A percentile compares a stretch with the other conserved stretches of the same genome.
phyloP scores from a whole-genome alignment of 2,329 filamentous ascomycete species.

The Xylariaceae sp. region DNA sequence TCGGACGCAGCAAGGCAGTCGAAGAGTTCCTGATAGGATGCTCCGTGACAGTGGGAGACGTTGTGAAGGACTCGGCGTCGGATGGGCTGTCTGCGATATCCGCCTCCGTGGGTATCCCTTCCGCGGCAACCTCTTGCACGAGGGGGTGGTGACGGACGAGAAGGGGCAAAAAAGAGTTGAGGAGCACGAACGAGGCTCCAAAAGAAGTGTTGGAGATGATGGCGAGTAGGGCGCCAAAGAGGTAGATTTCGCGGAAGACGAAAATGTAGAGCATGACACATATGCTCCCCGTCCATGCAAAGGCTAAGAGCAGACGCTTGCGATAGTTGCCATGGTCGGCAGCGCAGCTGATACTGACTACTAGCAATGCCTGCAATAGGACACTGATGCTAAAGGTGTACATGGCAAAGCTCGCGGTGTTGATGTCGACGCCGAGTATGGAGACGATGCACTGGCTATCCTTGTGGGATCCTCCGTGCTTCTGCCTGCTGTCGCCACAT shows the following conservation, averaged over 20 bases:
- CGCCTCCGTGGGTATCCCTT: constrained; percentile 26
- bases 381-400: constrained; percentile 96
- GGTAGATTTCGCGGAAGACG: constrained; percentile 70
- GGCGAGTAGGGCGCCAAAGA: constrained; percentile 79
- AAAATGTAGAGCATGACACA: constrained; percentile 88
- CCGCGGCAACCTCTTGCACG: constrained; percentile 28
- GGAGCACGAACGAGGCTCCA: constrained; percentile 88
- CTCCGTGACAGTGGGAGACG: constrained; percentile 32
- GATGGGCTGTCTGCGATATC: constrained; percentile 31
- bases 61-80: constrained; percentile 37
- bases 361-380: constrained; percentile 80
- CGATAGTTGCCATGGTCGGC: constrained; percentile 92
- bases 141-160: constrained; percentile 81
- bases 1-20: constrained; percentile 44
- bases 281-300: constrained; percentile 77
- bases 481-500: constrained; percentile 65
- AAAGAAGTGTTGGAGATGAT: constrained; percentile 93
- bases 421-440: constrained; percentile 80
- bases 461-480: constrained; percentile 37
- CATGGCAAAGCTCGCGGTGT: constrained; percentile 96
- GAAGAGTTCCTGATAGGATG: constrained; percentile 41
- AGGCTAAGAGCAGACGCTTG: constrained; percentile 82
- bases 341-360: constrained; percentile 93
- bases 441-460: constrained; percentile 76
- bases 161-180: constrained; percentile 92